Evolutionary conservation across 2,329 filamentous ascomycete genomes (phyloP).

Genomic region (Stagonosporopsis tanaceti): DNA sequence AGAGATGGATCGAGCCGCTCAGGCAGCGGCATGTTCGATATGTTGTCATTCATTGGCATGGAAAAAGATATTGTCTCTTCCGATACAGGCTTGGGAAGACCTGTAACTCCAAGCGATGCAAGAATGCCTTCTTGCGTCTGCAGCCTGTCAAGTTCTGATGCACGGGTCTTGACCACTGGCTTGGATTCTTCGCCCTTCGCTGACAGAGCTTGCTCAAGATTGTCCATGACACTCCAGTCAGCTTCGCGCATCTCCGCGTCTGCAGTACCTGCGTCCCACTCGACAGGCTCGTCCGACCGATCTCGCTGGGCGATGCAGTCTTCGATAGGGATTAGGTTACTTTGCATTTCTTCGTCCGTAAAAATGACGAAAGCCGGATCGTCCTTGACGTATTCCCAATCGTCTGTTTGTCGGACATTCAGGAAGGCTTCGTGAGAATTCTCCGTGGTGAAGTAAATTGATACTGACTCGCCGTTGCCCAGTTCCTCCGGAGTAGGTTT

Average conservation of each 20-base stretch:
- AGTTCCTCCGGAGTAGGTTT: slow-evolving; percentile 48
- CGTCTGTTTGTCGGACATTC: slow-evolving; percentile 58
- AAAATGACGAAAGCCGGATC: slow-evolving; percentile 61
- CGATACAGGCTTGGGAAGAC: slow-evolving; percentile 46
- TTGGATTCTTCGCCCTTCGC: slow-evolving; percentile 25
- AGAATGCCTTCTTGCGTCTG: slow-evolving; percentile 49
- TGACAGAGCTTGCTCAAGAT: slow-evolving; percentile 51
- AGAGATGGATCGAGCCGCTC: slow-evolving; percentile 28
- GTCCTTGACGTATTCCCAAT: slow-evolving; percentile 59
- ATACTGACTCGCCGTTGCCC: slow-evolving; percentile 56
- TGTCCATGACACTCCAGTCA: slow-evolving; percentile 50
- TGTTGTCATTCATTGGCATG: slow-evolving; percentile 19
- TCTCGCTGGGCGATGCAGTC: slow-evolving; percentile 54
- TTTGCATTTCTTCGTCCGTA: slow-evolving; percentile 48
- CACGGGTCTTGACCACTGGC: not conserved
- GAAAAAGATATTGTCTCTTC: slow-evolving; percentile 29
- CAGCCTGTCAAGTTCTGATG: slow-evolving; percentile 18
- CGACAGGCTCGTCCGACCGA: slow-evolving; percentile 41
- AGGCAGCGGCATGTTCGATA: slow-evolving; percentile 23
- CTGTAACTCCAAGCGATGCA: slow-evolving; percentile 48
- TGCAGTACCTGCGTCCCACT: slow-evolving; percentile 34
- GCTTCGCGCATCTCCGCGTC: slow-evolving; percentile 47
- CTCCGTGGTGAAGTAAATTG: slow-evolving; percentile 57
- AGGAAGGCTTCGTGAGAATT: slow-evolving; percentile 55
- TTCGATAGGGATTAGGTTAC: slow-evolving; percentile 51